Base-by-base conservation (phyloP, 2,329 filamentous ascomycete genomes). In the Xylariaceae sp. region DNA sequence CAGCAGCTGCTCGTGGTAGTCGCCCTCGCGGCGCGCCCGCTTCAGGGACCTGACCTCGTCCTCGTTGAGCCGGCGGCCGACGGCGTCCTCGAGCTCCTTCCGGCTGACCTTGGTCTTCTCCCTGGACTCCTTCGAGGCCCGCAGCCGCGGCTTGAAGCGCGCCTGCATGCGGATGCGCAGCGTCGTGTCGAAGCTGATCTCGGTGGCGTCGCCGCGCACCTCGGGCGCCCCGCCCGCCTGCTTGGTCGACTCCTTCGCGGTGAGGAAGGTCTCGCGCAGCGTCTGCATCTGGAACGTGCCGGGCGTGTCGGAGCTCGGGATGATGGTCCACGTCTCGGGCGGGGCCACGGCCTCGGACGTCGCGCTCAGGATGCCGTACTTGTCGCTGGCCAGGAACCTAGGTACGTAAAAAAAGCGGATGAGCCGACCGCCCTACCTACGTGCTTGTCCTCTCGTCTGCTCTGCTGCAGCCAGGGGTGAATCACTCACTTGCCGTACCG, bases 81-180 rank as follows among this genome's bases (percentile, higher is more conserved):
- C 86, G 3, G 83, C 79, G 29, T 78, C 79, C 61, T 95, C 89
- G 29, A 95, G 64, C 61, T 95, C 87, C 51, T 81, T 81, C 41
- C 84, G 72, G 51, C 80, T 90, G 37, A 98, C 85, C 65, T 90
- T 94, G 49, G 90, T 80, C 46, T 74, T 72, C 0, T 84, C 83
- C 64, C 83, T 92, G 44, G 86, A 83, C 55, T 89, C 87, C 61
- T 89, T 93, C 1, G 71, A 75, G 8, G 81, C 81, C 59, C 82
- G 84, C 29, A 92, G 60, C 42, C 75, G 74, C 7, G 90, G 89
- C 67, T 95, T 95, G 66, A 94, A 96, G 32, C 85, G 72, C 15
- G 90, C 87, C 64, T 96, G 90, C 89, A 96, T 95, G 34, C 89
- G 82, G 49, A 96, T 75, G 31, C 86, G 73, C 39, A 94, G 57